These are phyloP conservation scores for Camelina laxa DNA, from an alignment of 345 rosid genomes.

Conservation along the genomic window DNA sequence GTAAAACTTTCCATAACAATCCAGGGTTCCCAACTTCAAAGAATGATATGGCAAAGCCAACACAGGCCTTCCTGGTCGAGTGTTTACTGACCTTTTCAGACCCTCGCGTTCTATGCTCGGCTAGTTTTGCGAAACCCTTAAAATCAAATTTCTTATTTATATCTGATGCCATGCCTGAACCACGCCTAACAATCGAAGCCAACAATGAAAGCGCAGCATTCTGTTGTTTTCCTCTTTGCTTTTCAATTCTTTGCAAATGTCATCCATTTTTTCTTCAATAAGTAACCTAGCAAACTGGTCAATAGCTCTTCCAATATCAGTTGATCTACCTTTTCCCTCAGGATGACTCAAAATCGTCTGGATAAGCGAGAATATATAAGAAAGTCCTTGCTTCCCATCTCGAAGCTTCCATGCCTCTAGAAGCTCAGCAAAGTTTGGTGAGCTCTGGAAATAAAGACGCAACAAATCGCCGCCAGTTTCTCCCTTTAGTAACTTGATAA, in stretches of 20 bases:
- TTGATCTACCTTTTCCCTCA: constrained; percentile 60
- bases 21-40: constrained; percentile 84
- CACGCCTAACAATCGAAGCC: constrained; percentile 72
- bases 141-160: constrained; percentile 83
- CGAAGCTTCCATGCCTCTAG: constrained; percentile 69
- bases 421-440: constrained; percentile 65
- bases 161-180: constrained; percentile 77
- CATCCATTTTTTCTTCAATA: constrained; percentile 54
- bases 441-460: constrained; percentile 56
- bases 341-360: constrained; percentile 72
- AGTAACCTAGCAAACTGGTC: constrained; percentile 59
- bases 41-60: constrained; percentile 84
- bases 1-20: constrained; percentile 73
- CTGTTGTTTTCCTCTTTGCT: constrained; percentile 74
- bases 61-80: constrained; percentile 69
- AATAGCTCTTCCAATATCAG: constrained; percentile 58
- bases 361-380: constrained; percentile 52
- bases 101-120: constrained; percentile 52
- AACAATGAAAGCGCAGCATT: constrained; percentile 70
- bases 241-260: constrained; percentile 60
- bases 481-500: constrained; percentile 67
- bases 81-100: constrained; percentile 53
- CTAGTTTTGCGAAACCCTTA: constrained; percentile 68
- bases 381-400: constrained; percentile 65
- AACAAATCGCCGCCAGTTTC: constrained; percentile 68